phyloP scores from a whole-genome alignment of 352 stramenopile genomes.

The Pythium phragmiticola region DNA sequence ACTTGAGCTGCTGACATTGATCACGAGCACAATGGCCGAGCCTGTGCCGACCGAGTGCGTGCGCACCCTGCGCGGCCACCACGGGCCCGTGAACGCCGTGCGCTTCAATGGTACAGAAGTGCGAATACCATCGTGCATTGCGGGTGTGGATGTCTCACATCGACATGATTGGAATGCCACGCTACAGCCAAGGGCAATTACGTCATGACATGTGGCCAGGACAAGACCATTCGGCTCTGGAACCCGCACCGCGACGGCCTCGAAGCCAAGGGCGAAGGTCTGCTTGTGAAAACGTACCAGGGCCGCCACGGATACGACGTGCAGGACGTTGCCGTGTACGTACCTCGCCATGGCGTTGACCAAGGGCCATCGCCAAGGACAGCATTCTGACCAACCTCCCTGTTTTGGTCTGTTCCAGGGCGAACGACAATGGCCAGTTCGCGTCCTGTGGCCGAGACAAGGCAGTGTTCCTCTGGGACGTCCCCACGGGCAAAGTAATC shows the following conservation, averaged over 20 bases:
- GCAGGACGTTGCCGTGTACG: conserved; percentile 87
- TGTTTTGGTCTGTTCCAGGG: conserved; percentile 26
- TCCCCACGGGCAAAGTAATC: conserved; percentile 82
- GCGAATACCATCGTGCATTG: not conserved
- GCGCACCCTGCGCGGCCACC: conserved; percentile 66
- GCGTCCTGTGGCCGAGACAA: conserved; percentile 86
- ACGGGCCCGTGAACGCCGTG: conserved; percentile 70
- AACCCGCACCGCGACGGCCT: conserved; percentile 80
- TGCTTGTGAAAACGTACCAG: conserved; percentile 86
- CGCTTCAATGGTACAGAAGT: conserved; percentile 68
- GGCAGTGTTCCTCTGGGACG: conserved; percentile 87
- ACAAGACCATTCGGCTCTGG: conserved; percentile 86
- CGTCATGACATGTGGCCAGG: conserved; percentile 87
- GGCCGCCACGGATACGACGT: conserved; percentile 88
- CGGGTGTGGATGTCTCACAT: no score
- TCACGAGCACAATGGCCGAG: not conserved
- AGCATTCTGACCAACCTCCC: not conserved
- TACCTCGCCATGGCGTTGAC: not conserved
- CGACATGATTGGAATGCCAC: not conserved
- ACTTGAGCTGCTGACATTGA: not conserved
- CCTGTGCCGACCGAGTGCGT: conserved; percentile 27
- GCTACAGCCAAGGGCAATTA: conserved; percentile 80
- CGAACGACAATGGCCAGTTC: conserved; percentile 85
- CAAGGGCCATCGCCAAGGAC: no score
- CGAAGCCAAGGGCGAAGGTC: conserved; percentile 52